phyloP scores from a whole-genome alignment of 176 grass and related monocot species.

The Carex cristatella region DNA sequence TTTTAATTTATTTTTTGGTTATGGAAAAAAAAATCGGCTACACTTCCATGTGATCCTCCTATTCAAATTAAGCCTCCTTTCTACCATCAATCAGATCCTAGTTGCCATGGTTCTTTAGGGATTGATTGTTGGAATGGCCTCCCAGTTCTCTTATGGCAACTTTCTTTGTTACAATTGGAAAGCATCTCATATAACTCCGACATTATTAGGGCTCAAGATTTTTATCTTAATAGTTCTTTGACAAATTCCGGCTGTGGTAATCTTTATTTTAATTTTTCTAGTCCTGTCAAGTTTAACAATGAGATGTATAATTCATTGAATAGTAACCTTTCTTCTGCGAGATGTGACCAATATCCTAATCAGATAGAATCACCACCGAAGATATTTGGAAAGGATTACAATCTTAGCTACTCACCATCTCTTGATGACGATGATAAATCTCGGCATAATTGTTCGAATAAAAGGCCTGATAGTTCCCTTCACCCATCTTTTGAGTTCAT shows the following conservation, averaged over 20 bases:
- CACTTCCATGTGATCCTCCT: constrained; percentile 5
- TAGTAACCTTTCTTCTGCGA: not conserved
- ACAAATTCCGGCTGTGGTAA: not conserved
- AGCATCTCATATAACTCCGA: not conserved
- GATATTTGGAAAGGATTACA: not conserved
- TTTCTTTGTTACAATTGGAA: not conserved
- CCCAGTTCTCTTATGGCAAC: not conserved
- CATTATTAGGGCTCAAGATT: not conserved
- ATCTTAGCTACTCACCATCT: not conserved
- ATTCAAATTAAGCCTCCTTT: constrained; percentile 10
- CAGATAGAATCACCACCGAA: not conserved
- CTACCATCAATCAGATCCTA: not conserved
- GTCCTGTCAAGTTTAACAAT: not conserved
- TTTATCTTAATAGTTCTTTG: not conserved
- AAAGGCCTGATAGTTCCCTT: not conserved
- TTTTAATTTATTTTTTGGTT: too few relatives aligned
- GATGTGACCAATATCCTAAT: not conserved
- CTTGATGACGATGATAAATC: not conserved
- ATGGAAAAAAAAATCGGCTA: too few relatives aligned
- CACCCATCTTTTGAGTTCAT: not conserved
- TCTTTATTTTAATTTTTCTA: not conserved
- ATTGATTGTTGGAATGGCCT: not conserved
- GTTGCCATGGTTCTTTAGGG: not conserved
- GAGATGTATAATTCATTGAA: not conserved
- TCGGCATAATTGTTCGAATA: not conserved